Base-by-base conservation (phyloP, 306 rosid species). In the Quercus gilva region DNA sequence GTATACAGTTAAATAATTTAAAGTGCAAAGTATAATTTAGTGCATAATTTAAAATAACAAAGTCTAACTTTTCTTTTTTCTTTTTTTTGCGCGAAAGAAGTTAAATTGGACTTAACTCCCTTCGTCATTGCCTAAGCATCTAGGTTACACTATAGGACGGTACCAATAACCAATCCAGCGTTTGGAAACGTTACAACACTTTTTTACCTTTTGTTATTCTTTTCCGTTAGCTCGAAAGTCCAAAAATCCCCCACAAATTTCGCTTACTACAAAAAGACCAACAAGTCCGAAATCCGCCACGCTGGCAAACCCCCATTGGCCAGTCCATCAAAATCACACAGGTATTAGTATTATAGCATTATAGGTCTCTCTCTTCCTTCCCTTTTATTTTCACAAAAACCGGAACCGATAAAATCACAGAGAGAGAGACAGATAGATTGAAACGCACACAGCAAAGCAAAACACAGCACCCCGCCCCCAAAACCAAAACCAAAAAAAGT, bases 351-450 rank as follows among this genome's bases (percentile, higher is more conserved):
- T 12, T 12, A 45, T 12, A 45, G 4, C 3, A 49, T 49, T 49
- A 49, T 23, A 56, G 45, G 41, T 76, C 81, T 20, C 70, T 35
- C 70, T 55, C 11, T 29, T 76, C 41, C 73, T 31, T 25, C 60
- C 49, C 68, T 37, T 2, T 8, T 37, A 37, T 7, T 37, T 37
- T 37, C 45, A 37, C 45, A 37, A 37, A 12, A 29, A 15, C 8
- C 14, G n/a, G 59, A 84, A 37, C 68, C 71, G 86, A 85, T 79
- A 64, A 37, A 37, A 78, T 78, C 74, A 2, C 75, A 81, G 69
- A n/a, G 69, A 25, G 69, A 25, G 45, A 51, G 2, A 3, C 51
- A 5, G 63, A 3, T 37, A 8, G 45, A 37, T 37, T 7, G 45
- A 37, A 37, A 37, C 45, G 45, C 11, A 37, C 45, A 37, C 45